Conservation (phyloP, 2,329 filamentous ascomycete species). For the Raffaelea arxii region DNA sequence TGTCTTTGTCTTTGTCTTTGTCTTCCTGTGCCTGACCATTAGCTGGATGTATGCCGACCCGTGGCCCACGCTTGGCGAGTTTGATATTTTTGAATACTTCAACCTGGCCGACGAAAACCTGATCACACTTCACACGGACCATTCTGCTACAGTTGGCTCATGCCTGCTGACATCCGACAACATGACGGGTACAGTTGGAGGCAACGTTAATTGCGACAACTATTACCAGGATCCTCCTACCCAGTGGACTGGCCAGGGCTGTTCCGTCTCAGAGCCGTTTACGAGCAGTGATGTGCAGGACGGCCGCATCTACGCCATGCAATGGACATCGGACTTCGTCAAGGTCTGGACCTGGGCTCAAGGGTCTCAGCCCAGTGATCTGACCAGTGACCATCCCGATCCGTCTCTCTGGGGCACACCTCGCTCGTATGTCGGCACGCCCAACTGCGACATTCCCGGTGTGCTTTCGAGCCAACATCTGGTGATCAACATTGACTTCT, state of each 20-base stretch:
- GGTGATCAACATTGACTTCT: slow-evolving; percentile 66
- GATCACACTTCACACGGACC: slow-evolving; percentile 48
- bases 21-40: too few species aligned
- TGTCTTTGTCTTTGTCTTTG: too few species aligned
- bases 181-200: slow-evolving; percentile 21
- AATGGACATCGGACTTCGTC: slow-evolving; percentile 31
- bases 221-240: slow-evolving; percentile 12
- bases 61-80: slow-evolving; percentile 55
- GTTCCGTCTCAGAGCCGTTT: slow-evolving; percentile 25
- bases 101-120: slow-evolving; percentile 44
- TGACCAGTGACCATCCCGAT: slow-evolving; percentile 38
- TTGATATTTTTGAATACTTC: slow-evolving; percentile 60
- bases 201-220: slow-evolving; percentile 31
- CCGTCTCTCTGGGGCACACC: slow-evolving; percentile 58
- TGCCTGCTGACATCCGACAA: slow-evolving; percentile 22
- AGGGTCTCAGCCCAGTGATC: slow-evolving; percentile 22
- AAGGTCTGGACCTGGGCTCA: slow-evolving; percentile 30
- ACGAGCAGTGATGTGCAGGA: slow-evolving; percentile 11
- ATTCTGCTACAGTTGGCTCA: slow-evolving; percentile 17
- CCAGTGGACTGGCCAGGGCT: slow-evolving; percentile 30
- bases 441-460: slow-evolving; percentile 50
- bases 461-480: slow-evolving; percentile 61
- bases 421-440: slow-evolving; percentile 46
- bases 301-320: slow-evolving; percentile 24
- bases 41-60: slow-evolving; percentile 39